Evolutionary conservation across 2,329 filamentous ascomycete genomes (phyloP), one percentile per base, ranked within the genome.

Genomic region (Monosporascus sp.): DNA sequence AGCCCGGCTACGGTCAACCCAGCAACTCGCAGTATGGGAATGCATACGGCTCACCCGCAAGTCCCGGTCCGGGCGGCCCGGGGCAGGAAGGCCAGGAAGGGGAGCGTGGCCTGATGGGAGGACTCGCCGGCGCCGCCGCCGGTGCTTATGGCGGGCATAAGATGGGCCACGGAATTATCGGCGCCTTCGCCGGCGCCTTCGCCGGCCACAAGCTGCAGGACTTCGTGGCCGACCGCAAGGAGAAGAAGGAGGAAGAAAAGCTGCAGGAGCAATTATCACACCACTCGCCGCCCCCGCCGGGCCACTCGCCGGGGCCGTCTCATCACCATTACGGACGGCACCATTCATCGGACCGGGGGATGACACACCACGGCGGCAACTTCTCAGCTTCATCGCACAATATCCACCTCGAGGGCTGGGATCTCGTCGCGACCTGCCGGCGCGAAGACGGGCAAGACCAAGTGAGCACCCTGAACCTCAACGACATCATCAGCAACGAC

Each of bases 161-260:
- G 56, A 57, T 75, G 38, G 72, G 73, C 22, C 67, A 67, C 51
- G 66, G 66, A 50, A 50, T 74, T 7, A 58, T 75, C n/a, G 73
- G 73, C 9, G 72, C 67, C 7, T 51, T 75, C 7, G 72, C 65
- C 5, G 73, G 73, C 14, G 73, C 73, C 11, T 64, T 75, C 37
- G 70, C 70, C 3, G 73, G 73, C 3, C 70, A 73, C 60, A 73
- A 75, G 58, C 51, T 72, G 14, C 67, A 75, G 54, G 73, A 75
- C 50, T 70, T 65, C 7, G 67, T 68, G 3, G 61, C 61, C 4
- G 72, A 75, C 56, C 67, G 67, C 25, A 65, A 74, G 54, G 72
- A 75, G 50, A 65, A 70, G 54, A 72, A 73, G 63, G 58, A 62
- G 27, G 62, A 63, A 35, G 53, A 62, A 54, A 53, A 53, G 35